Evolutionary conservation across 331 rosid species (phyloP), one percentile per base, ranked within the genome.

Genomic region (Saraca asoca): DNA sequence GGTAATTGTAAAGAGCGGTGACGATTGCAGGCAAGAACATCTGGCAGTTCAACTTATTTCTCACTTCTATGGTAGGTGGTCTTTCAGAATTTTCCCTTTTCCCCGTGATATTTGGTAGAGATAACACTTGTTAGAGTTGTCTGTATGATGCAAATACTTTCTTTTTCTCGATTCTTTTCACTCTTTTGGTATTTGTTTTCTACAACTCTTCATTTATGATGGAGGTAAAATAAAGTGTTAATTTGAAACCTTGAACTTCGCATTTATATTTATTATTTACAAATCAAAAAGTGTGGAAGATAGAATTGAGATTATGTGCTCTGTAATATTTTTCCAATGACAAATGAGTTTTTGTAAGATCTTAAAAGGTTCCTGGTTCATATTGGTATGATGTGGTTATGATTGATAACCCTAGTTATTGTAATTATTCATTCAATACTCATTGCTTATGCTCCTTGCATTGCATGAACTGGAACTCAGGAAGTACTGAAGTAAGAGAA

Each of bases 21-120:
- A 89, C 76, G 98, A 93, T 84, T 93, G 98, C 79, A 84, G 98
- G 81, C 98, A 93, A 77, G 98, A 93, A 77, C 98, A 93, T 81
- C 85, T 93, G 59, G 98, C 98, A 9, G 98, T 93, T 81, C 96
- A 93, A 72, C 98, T 93, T 70, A 93, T 93, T 72, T 84, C 94
- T 69, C 98, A 93, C 81, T 93, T 93, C 73, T 87, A 87, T 76
- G 96, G 96, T 93, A 72, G 67, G 80, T 49, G 38, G 0, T 55
- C 70, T 72, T 38, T 73, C 62, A 60, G 41, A 46, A 49, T 13
- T 66, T 55, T 59, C 20, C 39, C 53, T 62, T 57, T 78, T 14
- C 5, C 64, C 5, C 70, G 51, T 58, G 20, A 16, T 46, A 41
- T 68, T 39, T 57, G 18, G 38, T 17, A 17, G 56, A 43, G 11